A percentile compares a stretch with the other conserved stretches of the same genome.
phyloP scores from a whole-genome alignment of 1,284 basidiomycete genomes.

The Trametes hirsuta region DNA sequence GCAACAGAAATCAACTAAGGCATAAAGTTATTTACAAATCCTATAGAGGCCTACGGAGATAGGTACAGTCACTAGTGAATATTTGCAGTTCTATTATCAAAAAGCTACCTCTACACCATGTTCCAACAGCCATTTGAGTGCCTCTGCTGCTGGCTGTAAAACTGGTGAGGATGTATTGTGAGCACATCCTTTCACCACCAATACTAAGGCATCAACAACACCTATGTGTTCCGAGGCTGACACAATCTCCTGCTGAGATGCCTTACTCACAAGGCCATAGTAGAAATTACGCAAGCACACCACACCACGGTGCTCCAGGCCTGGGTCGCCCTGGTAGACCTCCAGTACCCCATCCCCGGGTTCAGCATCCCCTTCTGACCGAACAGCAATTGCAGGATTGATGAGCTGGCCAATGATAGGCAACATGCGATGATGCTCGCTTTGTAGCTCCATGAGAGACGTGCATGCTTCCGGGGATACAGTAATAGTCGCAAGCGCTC shows the following conservation, averaged over 20 bases:
- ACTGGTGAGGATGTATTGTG: constrained; percentile 37
- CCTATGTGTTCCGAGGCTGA: constrained; percentile 54
- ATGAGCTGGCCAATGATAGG: constrained; percentile 67
- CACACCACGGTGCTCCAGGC: constrained; percentile 76
- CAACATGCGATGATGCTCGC: constrained; percentile 61
- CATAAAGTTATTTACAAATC: not conserved
- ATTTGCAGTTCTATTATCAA: not conserved
- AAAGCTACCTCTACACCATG: constrained; percentile 29
- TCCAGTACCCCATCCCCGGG: constrained; percentile 35
- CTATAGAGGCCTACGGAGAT: not conserved
- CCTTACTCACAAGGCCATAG: constrained; percentile 44
- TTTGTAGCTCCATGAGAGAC: constrained; percentile 63
- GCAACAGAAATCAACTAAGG: constrained; percentile 32
- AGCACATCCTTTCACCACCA: constrained; percentile 46
- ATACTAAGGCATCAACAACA: constrained; percentile 52
- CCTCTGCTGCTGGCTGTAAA: constrained; percentile 48
- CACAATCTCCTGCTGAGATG: constrained; percentile 43
- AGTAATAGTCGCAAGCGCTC: constrained; percentile 82
- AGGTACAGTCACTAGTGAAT: not conserved
- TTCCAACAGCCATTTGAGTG: constrained; percentile 44
- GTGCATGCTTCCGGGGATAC: constrained; percentile 63
- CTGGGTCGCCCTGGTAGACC: constrained; percentile 47
- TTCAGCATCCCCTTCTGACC: constrained; percentile 37
- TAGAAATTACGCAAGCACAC: constrained; percentile 73
- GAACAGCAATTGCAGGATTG: constrained; percentile 48